phyloP scores from a whole-genome alignment of 2,329 filamentous ascomycete genomes.

The Diplodia sapinea region DNA sequence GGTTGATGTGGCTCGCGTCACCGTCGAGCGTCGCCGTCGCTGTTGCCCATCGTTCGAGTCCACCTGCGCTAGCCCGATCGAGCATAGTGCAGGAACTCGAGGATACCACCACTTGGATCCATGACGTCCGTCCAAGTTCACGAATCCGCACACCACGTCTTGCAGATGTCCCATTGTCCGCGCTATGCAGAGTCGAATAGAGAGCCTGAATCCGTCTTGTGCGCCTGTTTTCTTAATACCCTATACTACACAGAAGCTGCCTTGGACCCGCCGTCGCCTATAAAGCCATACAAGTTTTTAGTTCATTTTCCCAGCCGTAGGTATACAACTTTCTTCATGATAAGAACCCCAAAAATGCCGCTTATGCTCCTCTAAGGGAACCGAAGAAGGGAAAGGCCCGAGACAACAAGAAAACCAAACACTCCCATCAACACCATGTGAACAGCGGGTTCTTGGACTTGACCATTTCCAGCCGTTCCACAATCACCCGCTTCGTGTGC shows the following conservation, averaged over 20 bases:
- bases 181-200: background rate
- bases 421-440: slow-evolving; percentile 77
- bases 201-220: background rate
- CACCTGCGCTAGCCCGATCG: background rate
- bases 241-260: background rate
- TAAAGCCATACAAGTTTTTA: slow-evolving; percentile 9
- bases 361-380: slow-evolving; percentile 19
- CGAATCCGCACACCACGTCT: no score
- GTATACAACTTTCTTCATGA: slow-evolving; percentile 23
- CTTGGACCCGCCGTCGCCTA: background rate
- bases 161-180: background rate
- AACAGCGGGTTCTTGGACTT: slow-evolving; percentile 96
- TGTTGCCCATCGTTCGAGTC: slow-evolving; percentile 6
- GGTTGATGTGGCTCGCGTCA: slow-evolving; percentile 1
- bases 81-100: background rate
- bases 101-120: background rate
- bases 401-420: background rate
- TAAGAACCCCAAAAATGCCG: background rate
- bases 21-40: slow-evolving; percentile 2
- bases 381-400: background rate
- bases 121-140: background rate
- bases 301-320: slow-evolving; percentile 12
- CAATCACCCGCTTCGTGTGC: slow-evolving; percentile 90
- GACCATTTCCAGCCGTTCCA: slow-evolving; percentile 92
- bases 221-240: background rate